phyloP scores from a whole-genome alignment of 2,329 filamentous ascomycete genomes.

The Myriosclerotinia scirpicola region DNA sequence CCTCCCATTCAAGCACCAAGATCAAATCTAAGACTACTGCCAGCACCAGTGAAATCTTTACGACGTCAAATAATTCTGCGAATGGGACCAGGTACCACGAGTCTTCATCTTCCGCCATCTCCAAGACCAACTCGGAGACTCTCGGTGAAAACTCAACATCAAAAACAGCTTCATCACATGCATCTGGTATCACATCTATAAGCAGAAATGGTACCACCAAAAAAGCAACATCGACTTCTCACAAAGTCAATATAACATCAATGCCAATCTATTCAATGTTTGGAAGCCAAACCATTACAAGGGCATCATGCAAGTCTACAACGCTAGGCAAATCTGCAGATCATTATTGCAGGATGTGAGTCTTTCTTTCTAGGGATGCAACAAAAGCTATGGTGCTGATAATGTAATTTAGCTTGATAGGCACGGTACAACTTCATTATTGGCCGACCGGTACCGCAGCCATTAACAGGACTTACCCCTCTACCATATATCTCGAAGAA shows the following conservation, averaged over 20 bases:
- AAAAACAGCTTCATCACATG: background rate
- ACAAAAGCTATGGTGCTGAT: background rate
- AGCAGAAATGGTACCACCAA: background rate
- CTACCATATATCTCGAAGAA: slow-evolving; percentile 24
- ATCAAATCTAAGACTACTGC: background rate
- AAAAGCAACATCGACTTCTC: background rate
- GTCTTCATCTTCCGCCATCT: no score
- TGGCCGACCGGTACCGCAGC: slow-evolving; percentile 25
- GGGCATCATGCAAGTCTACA: slow-evolving; percentile 4
- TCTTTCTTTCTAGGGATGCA: background rate
- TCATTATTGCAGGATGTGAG: slow-evolving; percentile 22
- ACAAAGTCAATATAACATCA: background rate
- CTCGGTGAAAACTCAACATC: background rate
- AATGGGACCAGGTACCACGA: background rate
- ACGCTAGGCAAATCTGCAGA: background rate
- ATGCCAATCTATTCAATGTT: slow-evolving; percentile 3
- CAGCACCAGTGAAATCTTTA: background rate
- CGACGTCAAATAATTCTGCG: background rate
- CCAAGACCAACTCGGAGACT: no score
- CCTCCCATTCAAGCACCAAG: background rate
- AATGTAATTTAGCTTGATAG: slow-evolving; percentile 11
- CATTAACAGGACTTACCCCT: slow-evolving; percentile 24
- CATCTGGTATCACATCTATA: background rate
- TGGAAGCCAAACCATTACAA: slow-evolving; percentile 13
- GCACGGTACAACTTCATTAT: slow-evolving; percentile 28